Percentiles rank a stretch among this genome's conserved stretches.
These are phyloP conservation scores for Rubia peregrina DNA, from an alignment of 305 asterid genomes.

Conservation along the genomic window DNA sequence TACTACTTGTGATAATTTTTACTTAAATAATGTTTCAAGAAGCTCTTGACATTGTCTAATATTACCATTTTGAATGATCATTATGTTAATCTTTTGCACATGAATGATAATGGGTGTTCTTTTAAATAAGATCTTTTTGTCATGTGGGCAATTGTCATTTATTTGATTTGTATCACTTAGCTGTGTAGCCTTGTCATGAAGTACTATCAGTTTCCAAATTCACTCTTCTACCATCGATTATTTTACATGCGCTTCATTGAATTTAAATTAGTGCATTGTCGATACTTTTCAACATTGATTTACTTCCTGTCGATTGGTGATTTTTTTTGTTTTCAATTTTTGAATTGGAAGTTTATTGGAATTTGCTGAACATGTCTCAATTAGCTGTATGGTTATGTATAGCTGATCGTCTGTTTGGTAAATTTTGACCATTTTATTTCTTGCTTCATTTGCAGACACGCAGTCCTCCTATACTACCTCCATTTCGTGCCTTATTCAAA, in stretches of 20 bases:
- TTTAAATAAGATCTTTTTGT: background rate
- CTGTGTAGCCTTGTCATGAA: background rate
- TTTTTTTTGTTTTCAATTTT: background rate
- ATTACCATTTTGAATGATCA: background rate
- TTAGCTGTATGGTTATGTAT: background rate
- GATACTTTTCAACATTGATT: background rate
- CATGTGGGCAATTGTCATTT: background rate
- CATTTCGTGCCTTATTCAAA: conserved; percentile 65
- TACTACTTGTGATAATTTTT: background rate
- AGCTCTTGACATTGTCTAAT: background rate
- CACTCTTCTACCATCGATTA: background rate
- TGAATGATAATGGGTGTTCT: background rate
- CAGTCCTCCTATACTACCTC: conserved; percentile 80
- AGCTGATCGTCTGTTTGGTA: conserved; percentile 4
- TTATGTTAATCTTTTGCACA: background rate
- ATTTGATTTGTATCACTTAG: background rate
- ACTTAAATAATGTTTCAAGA: background rate
- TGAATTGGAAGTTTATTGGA: background rate
- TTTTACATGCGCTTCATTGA: background rate
- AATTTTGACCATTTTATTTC: conserved; percentile 4
- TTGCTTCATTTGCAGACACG: conserved; percentile 53
- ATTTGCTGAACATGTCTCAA: background rate
- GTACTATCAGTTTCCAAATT: background rate
- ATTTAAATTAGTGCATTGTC: background rate
- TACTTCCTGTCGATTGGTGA: no score